These are phyloP conservation scores for Penicillium canariense DNA, from an alignment of 495 filamentous ascomycete species.

Conservation along the genomic window DNA sequence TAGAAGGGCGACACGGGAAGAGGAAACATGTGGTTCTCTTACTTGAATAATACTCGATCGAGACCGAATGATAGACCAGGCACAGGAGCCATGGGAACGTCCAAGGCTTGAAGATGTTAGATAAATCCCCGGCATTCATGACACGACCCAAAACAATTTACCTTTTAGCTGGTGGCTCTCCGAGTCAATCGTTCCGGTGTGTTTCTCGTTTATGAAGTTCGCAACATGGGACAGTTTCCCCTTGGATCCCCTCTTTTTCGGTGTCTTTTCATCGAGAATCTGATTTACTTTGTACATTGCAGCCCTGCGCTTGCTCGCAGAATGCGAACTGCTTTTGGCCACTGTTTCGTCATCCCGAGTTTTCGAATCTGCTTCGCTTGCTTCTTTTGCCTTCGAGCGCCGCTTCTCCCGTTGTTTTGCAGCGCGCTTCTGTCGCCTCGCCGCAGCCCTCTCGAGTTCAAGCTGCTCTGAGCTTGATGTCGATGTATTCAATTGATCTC, in stretches of 20 bases:
- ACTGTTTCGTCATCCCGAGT: background rate
- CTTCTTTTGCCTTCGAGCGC: background rate
- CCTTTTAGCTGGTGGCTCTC: constrained; percentile 14
- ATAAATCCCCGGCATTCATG: background rate
- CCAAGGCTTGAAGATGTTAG: constrained; percentile 43
- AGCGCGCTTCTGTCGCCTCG: background rate
- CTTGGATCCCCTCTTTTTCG: constrained; percentile 2
- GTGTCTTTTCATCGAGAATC: constrained; percentile 4
- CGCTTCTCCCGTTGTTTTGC: background rate
- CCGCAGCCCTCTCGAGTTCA: background rate
- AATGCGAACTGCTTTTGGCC: background rate
- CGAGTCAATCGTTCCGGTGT: constrained; percentile 18
- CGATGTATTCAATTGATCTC: background rate
- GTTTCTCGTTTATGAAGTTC: constrained; percentile 5
- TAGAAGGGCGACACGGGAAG: background rate
- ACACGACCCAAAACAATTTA: constrained; percentile 11
- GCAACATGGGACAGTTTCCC: constrained; percentile 13
- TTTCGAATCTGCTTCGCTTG: background rate
- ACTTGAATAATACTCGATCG: constrained; percentile 91
- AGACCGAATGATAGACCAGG: constrained; percentile 75
- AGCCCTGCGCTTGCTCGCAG: background rate
- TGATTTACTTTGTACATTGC: background rate
- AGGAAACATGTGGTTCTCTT: constrained; percentile 11
- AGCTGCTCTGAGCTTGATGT: background rate
- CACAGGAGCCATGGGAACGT: constrained; percentile 56